phyloP scores from a whole-genome alignment of 352 stramenopile species.

The Globisporangium megalacanthum region DNA sequence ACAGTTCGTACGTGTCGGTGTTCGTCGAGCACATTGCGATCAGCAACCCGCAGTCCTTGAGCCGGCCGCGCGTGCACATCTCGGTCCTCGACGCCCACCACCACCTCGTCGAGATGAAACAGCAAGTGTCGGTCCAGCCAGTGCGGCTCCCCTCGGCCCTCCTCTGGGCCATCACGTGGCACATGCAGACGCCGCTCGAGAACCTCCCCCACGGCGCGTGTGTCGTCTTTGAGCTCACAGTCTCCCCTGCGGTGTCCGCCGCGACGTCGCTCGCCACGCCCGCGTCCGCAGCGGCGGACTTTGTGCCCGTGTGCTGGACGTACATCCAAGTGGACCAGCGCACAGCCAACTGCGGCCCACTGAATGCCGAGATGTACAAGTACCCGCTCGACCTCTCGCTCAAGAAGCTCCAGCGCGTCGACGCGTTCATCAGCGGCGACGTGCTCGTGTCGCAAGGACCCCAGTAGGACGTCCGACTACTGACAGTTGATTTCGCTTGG shows the following conservation, averaged over 20 bases:
- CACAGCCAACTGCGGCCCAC: conserved; percentile 57
- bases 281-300: conserved; percentile 33
- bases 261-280: conserved; percentile 11
- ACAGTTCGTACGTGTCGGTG: conserved; percentile 80
- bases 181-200: conserved; percentile 92
- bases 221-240: conserved; percentile 63
- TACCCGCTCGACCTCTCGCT: conserved; percentile 73
- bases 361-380: conserved; percentile 82
- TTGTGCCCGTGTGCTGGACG: conserved; percentile 74
- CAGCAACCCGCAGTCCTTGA: conserved; percentile 40
- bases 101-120: conserved; percentile 69
- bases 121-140: conserved; percentile 70
- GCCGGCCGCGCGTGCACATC: conserved; percentile 59
- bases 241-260: conserved; percentile 25
- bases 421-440: conserved; percentile 72
- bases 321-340: conserved; percentile 80
- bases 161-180: conserved; percentile 87
- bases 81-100: conserved; percentile 62
- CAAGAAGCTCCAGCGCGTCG: conserved; percentile 62
- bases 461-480: no score
- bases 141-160: conserved; percentile 48
- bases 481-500: no score
- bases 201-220: conserved; percentile 77
- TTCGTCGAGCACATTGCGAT: conserved; percentile 74
- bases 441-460: conserved; percentile 61